Conservation (phyloP, 306 rosid species). For the cucumber (Cucumis sativus) region DNA sequence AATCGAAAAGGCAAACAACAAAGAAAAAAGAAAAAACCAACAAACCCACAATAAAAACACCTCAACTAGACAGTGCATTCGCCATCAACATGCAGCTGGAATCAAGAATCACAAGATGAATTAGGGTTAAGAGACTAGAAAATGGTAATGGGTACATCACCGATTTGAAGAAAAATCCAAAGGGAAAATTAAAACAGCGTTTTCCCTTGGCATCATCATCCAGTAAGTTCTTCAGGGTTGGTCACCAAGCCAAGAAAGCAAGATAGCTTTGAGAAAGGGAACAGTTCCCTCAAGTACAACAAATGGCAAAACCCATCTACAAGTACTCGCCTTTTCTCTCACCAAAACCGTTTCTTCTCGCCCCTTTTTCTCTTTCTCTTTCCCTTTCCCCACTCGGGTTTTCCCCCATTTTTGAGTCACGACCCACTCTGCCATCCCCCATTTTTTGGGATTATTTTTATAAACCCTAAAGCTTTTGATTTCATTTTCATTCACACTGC, state of each 20-base stretch:
- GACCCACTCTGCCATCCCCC: constrained; percentile 31
- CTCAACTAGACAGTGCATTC: constrained; percentile 2
- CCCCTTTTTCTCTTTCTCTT: constrained; percentile 11
- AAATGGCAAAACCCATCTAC: constrained; percentile 17
- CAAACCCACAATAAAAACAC: constrained; percentile 4
- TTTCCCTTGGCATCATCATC: constrained; percentile 11
- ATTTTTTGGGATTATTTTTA: constrained; percentile 20
- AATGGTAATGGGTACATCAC: neutral
- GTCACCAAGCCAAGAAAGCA: constrained; percentile 6
- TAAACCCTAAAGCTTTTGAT: neutral
- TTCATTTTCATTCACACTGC: constrained; percentile 1
- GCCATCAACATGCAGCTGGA: constrained; percentile 10
- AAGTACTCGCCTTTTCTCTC: constrained; percentile 5
- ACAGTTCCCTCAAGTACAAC: constrained; percentile 21
- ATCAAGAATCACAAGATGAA: constrained; percentile 6
- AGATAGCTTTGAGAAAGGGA: constrained; percentile 22
- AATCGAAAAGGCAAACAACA: neutral
- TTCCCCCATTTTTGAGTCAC: constrained; percentile 33
- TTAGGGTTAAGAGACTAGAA: constrained; percentile 12
- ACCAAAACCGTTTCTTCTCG: neutral
- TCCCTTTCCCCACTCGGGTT: constrained; percentile 20
- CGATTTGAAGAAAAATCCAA: neutral
- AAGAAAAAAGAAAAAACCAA: neutral
- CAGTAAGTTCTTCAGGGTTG: neutral
- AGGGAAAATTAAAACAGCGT: neutral